Evolutionary conservation across 2,329 filamentous ascomycete species (phyloP), one percentile per base, ranked within the genome.

Genomic region (Malbranchea cinnamomea): DNA sequence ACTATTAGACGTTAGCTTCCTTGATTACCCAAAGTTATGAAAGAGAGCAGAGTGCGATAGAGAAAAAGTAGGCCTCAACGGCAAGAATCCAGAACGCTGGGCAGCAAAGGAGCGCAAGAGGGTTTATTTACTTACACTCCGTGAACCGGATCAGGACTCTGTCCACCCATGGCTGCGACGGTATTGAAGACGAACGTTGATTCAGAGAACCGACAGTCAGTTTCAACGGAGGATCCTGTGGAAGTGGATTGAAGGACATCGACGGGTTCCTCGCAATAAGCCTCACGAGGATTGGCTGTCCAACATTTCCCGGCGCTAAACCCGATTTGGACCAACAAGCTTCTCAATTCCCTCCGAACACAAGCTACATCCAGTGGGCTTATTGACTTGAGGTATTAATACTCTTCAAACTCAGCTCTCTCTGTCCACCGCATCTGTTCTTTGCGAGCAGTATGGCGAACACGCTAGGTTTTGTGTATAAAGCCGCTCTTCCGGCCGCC

Each of bases 401-500:
- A 26, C 14, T 7, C 27, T 23, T 18, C 12, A 30, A 28, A 15
- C 30, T 18, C 24, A 37, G 31, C 29, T 28, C 28, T 34, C 33
- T 34, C 29, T 30, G 29, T 32, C 27, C 37, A 31, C 22, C 41
- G 23, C 29, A 36, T 32, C 30, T 28, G 19, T 22, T 22, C 30
- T 33, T 27, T 14, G n/a, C 27, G 16, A 6, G 9, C 25, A 42
- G 53, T 37, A 71, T 71, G 67, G 62, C 69, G 26, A 50, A 52
- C 42, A 42, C 42, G 33, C 47, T 57, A 27, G 42, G 49, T 24
- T 45, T 49, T 28, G 28, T 56, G 37, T 53, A 52, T 39, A 51
- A 50, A 30, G 43, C 50, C 54, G 80, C 80, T 39, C 60, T 94
- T 31, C 85, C 87, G 26, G 67, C 71, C 34, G 73, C 79, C 37